Conservation (phyloP, 768 basidiomycete genomes). For the Suillus lakei region DNA sequence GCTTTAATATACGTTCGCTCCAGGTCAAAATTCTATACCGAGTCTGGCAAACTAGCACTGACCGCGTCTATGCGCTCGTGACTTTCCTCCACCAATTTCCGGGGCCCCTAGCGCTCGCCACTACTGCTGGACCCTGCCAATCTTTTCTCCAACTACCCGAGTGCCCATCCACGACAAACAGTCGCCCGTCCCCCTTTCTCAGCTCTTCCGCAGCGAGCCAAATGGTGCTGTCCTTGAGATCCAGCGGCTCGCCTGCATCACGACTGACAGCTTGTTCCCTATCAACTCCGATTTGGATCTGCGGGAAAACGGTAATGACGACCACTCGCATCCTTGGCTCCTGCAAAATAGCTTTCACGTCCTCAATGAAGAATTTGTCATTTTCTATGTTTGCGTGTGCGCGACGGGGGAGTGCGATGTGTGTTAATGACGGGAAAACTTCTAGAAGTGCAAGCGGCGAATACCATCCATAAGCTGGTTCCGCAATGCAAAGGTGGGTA, state of each 20-base stretch:
- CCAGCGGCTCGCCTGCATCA: neutral
- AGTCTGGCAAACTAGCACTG: neutral
- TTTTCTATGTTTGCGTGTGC: slow-evolving; percentile 47
- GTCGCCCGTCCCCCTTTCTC: slow-evolving; percentile 15
- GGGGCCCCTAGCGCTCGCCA: slow-evolving; percentile 9
- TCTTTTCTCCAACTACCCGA: slow-evolving; percentile 13
- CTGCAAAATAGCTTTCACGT: slow-evolving; percentile 35
- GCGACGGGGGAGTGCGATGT: slow-evolving; percentile 45
- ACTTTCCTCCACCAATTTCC: slow-evolving; percentile 14
- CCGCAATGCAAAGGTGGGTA: slow-evolving; percentile 23
- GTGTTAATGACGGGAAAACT: slow-evolving; percentile 40
- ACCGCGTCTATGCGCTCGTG: neutral
- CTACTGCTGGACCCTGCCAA: slow-evolving; percentile 12
- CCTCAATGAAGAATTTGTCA: slow-evolving; percentile 41
- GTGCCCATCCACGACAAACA: slow-evolving; percentile 16
- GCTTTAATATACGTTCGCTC: neutral
- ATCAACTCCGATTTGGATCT: slow-evolving; percentile 15
- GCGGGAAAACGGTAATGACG: slow-evolving; percentile 40
- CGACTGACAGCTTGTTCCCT: neutral
- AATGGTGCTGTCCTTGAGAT: slow-evolving; percentile 14
- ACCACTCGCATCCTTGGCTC: slow-evolving; percentile 38
- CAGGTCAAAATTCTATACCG: neutral
- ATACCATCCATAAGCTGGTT: slow-evolving; percentile 20
- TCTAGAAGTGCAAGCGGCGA: slow-evolving; percentile 17
- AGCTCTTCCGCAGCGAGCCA: slow-evolving; percentile 19